Percentiles rank a stretch among this genome's conserved stretches.
These are phyloP conservation scores for Lindgomyces ingoldianus DNA, from an alignment of 495 filamentous ascomycete species.

Conservation along the genomic window DNA sequence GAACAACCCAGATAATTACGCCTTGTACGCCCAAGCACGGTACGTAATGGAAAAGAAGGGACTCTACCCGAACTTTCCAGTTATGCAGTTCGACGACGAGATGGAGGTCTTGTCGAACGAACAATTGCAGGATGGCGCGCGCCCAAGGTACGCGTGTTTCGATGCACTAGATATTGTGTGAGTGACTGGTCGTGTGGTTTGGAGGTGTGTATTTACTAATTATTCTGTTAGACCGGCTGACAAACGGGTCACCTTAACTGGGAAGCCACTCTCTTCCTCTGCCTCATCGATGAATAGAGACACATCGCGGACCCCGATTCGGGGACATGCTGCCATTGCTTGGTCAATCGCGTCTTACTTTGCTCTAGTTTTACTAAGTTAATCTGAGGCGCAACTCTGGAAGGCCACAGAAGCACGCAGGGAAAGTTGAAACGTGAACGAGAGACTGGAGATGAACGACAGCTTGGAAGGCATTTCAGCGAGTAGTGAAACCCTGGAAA, in stretches of 20 bases:
- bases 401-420: not conserved
- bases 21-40: slow-evolving; percentile 27
- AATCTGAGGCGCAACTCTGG: not conserved
- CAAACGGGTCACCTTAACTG: not conserved
- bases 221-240: not conserved
- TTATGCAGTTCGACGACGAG: slow-evolving; percentile 16
- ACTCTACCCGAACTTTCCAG: slow-evolving; percentile 20
- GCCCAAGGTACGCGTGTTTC: slow-evolving; percentile 15
- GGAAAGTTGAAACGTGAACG: no score
- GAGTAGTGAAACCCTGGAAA: not conserved
- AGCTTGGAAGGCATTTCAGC: not conserved
- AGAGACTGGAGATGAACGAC: not conserved
- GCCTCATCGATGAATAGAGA: not conserved
- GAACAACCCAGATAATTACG: slow-evolving; percentile 31
- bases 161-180: slow-evolving; percentile 21
- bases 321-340: not conserved
- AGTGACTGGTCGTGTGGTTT: not conserved
- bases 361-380: not conserved
- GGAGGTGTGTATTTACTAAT: not conserved
- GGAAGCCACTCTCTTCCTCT: not conserved
- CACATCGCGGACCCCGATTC: not conserved
- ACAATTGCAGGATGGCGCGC: slow-evolving; percentile 9
- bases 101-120: slow-evolving; percentile 14
- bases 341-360: not conserved
- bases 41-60: slow-evolving; percentile 21